A percentile compares a stretch with the other conserved stretches of the same genome.
These are phyloP conservation scores for Eimeria necatrix DNA, from an alignment of 169 alveolate species.

Conservation along the genomic window DNA sequence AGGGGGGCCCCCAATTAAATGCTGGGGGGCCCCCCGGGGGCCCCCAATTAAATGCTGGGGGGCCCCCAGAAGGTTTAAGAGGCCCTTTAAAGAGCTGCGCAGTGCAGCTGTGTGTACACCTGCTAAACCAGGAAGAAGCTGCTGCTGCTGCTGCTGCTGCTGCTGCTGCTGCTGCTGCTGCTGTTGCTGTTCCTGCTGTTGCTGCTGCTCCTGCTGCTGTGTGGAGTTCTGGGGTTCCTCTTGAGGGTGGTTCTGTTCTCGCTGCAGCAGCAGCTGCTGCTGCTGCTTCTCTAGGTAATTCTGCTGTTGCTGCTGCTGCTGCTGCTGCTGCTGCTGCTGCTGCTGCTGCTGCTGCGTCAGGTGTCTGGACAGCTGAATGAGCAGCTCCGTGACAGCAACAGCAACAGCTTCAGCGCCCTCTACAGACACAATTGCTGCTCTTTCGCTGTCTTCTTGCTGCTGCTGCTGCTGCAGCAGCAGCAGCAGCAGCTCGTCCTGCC, in stretches of 20 bases:
- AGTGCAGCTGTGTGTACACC: neutral
- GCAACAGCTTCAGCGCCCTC: slow-evolving; percentile 3
- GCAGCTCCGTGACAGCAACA: neutral
- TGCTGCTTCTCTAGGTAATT: no score
- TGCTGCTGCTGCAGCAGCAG: neutral
- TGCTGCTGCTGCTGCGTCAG: slow-evolving; percentile 9
- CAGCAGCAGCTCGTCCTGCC: slow-evolving; percentile 19
- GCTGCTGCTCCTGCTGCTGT: no score
- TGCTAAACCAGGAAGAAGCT: neutral
- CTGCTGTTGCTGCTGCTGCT: no score
- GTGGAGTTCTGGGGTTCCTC: no score
- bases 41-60: neutral
- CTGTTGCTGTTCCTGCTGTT: no score
- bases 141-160: no score
- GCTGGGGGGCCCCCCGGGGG: no score
- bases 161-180: no score
- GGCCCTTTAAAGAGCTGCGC: neutral
- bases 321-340: neutral
- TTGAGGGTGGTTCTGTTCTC: no score
- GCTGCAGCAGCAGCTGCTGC: no score
- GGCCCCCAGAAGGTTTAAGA: neutral
- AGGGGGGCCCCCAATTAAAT: no score
- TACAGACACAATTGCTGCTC: neutral
- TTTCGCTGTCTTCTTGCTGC: neutral
- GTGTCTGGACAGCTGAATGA: neutral